phyloP scores from a whole-genome alignment of 306 rosid species.

The Citrullus colocynthis region DNA sequence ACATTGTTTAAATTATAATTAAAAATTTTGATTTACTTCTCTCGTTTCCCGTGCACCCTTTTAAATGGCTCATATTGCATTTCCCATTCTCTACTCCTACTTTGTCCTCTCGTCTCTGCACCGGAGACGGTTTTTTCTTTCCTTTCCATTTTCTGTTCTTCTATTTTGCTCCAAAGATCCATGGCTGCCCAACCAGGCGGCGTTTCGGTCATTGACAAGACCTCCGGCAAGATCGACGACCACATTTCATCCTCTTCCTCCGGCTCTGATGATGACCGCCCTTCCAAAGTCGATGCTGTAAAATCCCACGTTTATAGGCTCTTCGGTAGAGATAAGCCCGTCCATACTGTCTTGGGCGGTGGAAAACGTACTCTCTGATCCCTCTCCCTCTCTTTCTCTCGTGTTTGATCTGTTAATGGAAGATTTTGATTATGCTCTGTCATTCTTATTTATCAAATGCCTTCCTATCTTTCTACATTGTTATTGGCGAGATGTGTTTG shows the following conservation, averaged over 20 bases:
- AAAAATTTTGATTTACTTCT: neutral
- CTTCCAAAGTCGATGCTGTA: slow-evolving; percentile 7
- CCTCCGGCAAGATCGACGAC: slow-evolving; percentile 33
- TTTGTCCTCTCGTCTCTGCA: neutral
- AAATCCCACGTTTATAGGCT: slow-evolving; percentile 43
- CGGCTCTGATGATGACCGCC: slow-evolving; percentile 24
- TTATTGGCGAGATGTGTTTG: neutral
- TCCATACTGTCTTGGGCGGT: slow-evolving; percentile 68
- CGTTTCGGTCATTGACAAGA: slow-evolving; percentile 35
- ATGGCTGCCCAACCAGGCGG: slow-evolving; percentile 26
- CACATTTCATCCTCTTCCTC: slow-evolving; percentile 24
- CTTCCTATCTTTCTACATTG: neutral
- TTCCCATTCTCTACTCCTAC: neutral
- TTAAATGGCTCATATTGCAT: slow-evolving; percentile 8
- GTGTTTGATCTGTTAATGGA: slow-evolving; percentile 11
- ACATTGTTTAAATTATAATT: too few relatives aligned
- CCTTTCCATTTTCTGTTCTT: neutral
- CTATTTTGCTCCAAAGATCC: slow-evolving; percentile 7
- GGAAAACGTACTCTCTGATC: slow-evolving; percentile 44
- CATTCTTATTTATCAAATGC: neutral
- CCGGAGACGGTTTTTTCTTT: neutral
- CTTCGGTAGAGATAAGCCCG: slow-evolving; percentile 70
- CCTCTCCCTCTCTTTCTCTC: neutral
- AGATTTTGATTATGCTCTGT: neutral
- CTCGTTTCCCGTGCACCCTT: neutral